A percentile compares a stretch with the other conserved stretches of the same genome.
Conservation (phyloP, 495 filamentous ascomycete species). For the Monascus purpureus region DNA sequence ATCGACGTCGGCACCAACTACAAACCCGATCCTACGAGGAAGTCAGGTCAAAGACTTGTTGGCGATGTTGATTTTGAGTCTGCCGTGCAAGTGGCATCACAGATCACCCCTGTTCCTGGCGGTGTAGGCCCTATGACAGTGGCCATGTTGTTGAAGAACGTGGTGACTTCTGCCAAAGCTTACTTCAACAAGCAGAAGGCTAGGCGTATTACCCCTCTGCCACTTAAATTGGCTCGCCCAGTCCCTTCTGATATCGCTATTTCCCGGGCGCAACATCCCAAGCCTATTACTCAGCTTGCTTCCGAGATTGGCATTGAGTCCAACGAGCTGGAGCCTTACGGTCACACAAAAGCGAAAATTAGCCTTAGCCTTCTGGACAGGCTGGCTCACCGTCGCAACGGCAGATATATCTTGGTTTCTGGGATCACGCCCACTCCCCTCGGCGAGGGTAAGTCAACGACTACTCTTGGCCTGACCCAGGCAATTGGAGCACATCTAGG, state of each 20-base stretch:
- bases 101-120: conserved; percentile 92
- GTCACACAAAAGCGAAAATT: conserved; percentile 89
- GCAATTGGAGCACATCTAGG: conserved; percentile 84
- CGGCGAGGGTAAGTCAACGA: conserved; percentile 96
- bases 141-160: conserved; percentile 89
- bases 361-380: conserved; percentile 69
- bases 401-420: conserved; percentile 79
- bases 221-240: conserved; percentile 56
- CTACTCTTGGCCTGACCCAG: conserved; percentile 90
- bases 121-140: conserved; percentile 98
- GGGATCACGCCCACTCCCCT: conserved; percentile 97
- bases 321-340: conserved; percentile 86
- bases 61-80: conserved; percentile 91
- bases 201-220: conserved; percentile 62
- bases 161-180: conserved; percentile 64
- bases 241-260: conserved; percentile 92
- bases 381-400: conserved; percentile 73
- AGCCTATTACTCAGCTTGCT: conserved; percentile 71
- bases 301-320: conserved; percentile 74
- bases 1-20: conserved; percentile 98
- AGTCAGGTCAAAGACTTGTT: conserved; percentile 85
- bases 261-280: conserved; percentile 78
- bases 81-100: conserved; percentile 74
- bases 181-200: conserved; percentile 73
- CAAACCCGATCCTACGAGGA: conserved; percentile 83